Conservation (phyloP, 148 eudicot species). For the Vaccinium vitisidaea region DNA sequence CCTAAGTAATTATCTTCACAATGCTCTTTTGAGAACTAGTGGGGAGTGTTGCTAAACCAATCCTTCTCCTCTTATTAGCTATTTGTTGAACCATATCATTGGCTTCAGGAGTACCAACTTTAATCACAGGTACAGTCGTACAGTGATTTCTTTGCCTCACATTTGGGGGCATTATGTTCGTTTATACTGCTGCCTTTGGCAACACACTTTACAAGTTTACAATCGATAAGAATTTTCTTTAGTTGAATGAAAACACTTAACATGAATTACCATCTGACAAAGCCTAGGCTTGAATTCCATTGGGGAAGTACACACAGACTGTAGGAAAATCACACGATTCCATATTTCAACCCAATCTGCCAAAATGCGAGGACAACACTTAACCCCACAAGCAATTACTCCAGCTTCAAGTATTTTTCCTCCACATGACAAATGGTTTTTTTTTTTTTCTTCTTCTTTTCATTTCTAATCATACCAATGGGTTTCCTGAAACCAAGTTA, state of each 20-base stretch:
- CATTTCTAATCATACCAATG: neutral
- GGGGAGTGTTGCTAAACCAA: neutral
- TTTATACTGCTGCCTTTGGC: neutral
- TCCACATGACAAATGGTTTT: no score
- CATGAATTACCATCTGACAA: slow-evolving; percentile 8
- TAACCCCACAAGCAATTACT: neutral
- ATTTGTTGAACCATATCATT: neutral
- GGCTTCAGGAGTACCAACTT: neutral
- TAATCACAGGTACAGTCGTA: neutral
- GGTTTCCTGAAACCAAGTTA: no score
- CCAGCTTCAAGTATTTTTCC: neutral
- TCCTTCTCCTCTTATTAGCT: neutral
- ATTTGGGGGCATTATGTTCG: neutral
- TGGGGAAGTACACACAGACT: neutral
- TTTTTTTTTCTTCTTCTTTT: no score
- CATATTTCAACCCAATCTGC: neutral
- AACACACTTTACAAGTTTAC: neutral
- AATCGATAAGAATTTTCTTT: neutral
- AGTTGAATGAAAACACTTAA: neutral
- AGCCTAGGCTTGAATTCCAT: neutral
- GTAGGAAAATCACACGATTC: neutral
- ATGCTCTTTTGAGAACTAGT: neutral
- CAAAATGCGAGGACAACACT: neutral
- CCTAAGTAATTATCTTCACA: neutral
- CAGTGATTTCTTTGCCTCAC: neutral